Evolutionary conservation across 2,329 filamentous ascomycete species (phyloP).

Genomic region (Exophiala calicioides): DNA sequence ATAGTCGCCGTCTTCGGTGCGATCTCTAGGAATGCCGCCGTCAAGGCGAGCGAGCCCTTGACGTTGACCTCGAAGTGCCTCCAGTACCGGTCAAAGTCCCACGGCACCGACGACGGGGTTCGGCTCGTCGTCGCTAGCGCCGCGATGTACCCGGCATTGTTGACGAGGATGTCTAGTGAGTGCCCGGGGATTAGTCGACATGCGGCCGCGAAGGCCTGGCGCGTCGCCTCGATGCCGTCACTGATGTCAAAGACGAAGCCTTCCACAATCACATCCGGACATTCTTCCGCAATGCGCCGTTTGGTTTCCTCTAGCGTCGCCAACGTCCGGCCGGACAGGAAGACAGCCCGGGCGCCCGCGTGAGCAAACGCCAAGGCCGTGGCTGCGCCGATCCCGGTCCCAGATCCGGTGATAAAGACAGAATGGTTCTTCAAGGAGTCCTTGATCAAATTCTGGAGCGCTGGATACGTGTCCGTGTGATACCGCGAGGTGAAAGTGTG

Average conservation of each 20-base stretch:
- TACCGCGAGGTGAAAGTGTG: no score
- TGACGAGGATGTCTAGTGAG: constrained; percentile 31
- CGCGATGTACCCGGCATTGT: constrained; percentile 29
- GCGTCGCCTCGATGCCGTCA: constrained; percentile 21
- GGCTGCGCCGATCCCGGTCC: constrained; percentile 32
- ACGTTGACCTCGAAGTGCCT: constrained; percentile 30
- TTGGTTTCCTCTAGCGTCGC: constrained; percentile 34
- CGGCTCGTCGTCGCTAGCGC: constrained; percentile 7
- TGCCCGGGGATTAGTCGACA: constrained; percentile 21
- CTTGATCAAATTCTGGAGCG: no score
- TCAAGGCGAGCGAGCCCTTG: constrained; percentile 4
- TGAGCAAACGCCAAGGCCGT: constrained; percentile 36
- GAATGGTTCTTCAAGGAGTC: no score
- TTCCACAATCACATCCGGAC: constrained; percentile 36
- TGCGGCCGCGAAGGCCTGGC: constrained; percentile 22
- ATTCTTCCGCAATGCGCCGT: constrained; percentile 12
- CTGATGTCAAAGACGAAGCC: constrained; percentile 36
- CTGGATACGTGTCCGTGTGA: no score
- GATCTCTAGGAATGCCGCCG: constrained; percentile 9
- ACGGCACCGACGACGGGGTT: neutral
- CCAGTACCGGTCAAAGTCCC: constrained; percentile 29
- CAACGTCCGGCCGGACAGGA: constrained; percentile 42
- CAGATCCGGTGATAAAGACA: constrained; percentile 36
- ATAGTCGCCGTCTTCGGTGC: constrained; percentile 3
- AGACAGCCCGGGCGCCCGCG: constrained; percentile 41